Base-by-base conservation (phyloP, 2,329 filamentous ascomycete genomes). In the Stemphylium beticola region DNA sequence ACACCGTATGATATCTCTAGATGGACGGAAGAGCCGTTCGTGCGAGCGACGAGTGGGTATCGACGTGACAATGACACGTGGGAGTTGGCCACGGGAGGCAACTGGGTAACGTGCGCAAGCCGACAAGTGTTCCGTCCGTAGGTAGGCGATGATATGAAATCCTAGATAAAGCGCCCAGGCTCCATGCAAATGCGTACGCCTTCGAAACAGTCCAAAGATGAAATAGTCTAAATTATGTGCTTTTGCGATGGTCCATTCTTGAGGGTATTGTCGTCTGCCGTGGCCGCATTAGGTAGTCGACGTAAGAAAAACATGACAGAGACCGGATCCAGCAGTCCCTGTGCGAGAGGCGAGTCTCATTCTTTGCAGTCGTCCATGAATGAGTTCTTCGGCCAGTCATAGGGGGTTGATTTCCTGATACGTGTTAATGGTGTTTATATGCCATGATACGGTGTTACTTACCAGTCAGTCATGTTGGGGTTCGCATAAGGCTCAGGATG, bases 401-500 rank as follows among this genome's bases (percentile, higher is more conserved):
- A 87, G 10, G 78, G 78, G 29, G 85, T 83, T 58, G 76, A 66
- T 50, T 68, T 57, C 78, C 79, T 81, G 49, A 17, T 24, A 17
- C 6, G 12, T 26, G 55, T 67, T 55, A 71, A 55, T 36, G 17
- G 33, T 20, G 15, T 26, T 14, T 22, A n/a, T 12, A 6, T 12
- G 9, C 18, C 17, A n/a, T 24, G 38, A 17, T n/a, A 10, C 10
- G 12, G 24, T 44, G 12, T 17, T 4, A 71, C 80, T 66, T 80
- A 86, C 86, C 87, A 89, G 49, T 75, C 74, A 8, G 88, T 90
- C 55, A 85, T 65, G 65, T 91, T 90, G 24, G 80, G 77, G 67
- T 89, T 88, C 49, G 76, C 75, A 65, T 90, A 91, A 2, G 85
- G 81, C 51, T 82, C 78, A 1, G 80, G 79, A 65, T 91, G 87